These are phyloP conservation scores for Zopfochytrium polystomum DNA, from an alignment of 371 early-diverging fungal genomes.

Conservation along the genomic window DNA sequence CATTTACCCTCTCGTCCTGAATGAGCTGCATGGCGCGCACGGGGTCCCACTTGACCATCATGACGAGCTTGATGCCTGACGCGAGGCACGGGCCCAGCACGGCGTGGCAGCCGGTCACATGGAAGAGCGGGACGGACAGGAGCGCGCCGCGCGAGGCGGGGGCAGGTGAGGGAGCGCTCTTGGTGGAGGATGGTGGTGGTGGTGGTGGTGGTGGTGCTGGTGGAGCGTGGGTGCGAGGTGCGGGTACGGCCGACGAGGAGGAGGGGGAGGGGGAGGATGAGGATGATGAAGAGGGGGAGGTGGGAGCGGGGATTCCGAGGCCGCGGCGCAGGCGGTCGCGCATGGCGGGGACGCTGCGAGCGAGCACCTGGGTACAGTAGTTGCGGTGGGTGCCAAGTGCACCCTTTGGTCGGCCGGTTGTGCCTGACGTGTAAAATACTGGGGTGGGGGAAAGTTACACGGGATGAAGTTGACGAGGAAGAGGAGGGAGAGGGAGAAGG, in stretches of 20 bases:
- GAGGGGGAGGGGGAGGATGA: slow-evolving; percentile 1
- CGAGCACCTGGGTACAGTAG: neutral
- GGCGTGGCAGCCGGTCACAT: slow-evolving; percentile 23
- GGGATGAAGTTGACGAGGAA: no score
- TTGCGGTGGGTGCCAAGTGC: slow-evolving; percentile 15
- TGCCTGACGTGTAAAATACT: slow-evolving; percentile 7
- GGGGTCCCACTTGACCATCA: slow-evolving; percentile 25
- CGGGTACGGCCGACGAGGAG: neutral
- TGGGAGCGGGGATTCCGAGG: neutral
- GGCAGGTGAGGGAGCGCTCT: neutral
- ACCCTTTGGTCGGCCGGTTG: slow-evolving; percentile 7
- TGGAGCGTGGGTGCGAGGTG: neutral
- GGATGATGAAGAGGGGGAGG: neutral
- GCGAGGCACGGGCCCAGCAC: neutral
- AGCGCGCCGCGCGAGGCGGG: neutral
- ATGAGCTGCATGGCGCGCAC: slow-evolving; percentile 17
- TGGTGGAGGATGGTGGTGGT: neutral
- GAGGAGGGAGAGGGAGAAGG: no score
- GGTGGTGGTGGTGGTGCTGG: neutral
- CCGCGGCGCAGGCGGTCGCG: no score
- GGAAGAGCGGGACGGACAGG: slow-evolving; percentile 24
- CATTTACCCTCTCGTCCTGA: slow-evolving; percentile 20
- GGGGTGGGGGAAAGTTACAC: neutral
- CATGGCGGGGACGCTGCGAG: no score
- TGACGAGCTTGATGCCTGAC: slow-evolving; percentile 17